A percentile compares a stretch with the other conserved stretches of the same genome.
phyloP scores from a whole-genome alignment of 768 basidiomycete species.

The Podaxis sp. region DNA sequence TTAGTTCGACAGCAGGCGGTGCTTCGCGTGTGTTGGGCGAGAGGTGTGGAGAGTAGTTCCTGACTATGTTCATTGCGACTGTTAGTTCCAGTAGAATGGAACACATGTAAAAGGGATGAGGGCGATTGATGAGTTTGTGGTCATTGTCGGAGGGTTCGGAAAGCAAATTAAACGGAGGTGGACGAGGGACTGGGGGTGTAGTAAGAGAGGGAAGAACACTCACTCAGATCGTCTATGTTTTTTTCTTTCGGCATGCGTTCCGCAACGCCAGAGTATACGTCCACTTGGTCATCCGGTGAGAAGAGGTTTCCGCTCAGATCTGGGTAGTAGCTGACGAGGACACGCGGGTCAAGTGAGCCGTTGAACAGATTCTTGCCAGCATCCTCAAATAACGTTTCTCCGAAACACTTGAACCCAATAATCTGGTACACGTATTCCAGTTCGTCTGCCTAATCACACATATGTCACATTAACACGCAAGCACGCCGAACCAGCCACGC shows the following conservation, averaged over 20 bases:
- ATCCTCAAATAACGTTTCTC: constrained; percentile 80
- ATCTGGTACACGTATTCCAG: constrained; percentile 79
- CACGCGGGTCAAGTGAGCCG: constrained; percentile 81
- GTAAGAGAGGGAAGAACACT: constrained; percentile 43
- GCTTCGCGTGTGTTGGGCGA: constrained; percentile 65
- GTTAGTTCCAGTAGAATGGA: constrained; percentile 53
- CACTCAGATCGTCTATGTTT: constrained; percentile 83
- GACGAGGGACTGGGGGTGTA: constrained; percentile 3
- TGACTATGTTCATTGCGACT: constrained; percentile 89
- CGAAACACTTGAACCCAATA: constrained; percentile 77
- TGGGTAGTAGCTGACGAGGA: constrained; percentile 80
- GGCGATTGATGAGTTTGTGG: constrained; percentile 27
- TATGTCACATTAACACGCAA: background rate
- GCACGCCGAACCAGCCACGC: background rate
- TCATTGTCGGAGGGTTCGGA: constrained; percentile 10
- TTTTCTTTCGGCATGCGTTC: constrained; percentile 68
- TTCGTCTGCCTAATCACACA: constrained; percentile 52
- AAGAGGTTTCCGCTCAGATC: constrained; percentile 71
- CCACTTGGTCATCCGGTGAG: constrained; percentile 49
- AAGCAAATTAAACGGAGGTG: constrained; percentile 21
- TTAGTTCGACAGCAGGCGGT: constrained; percentile 68
- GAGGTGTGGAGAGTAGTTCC: constrained; percentile 89
- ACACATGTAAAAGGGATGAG: constrained; percentile 27
- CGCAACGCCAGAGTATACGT: constrained; percentile 75
- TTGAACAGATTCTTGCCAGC: constrained; percentile 77